Conservation (phyloP, 2,329 filamentous ascomycete species). For the Pyrenophora tritici-repentis region DNA sequence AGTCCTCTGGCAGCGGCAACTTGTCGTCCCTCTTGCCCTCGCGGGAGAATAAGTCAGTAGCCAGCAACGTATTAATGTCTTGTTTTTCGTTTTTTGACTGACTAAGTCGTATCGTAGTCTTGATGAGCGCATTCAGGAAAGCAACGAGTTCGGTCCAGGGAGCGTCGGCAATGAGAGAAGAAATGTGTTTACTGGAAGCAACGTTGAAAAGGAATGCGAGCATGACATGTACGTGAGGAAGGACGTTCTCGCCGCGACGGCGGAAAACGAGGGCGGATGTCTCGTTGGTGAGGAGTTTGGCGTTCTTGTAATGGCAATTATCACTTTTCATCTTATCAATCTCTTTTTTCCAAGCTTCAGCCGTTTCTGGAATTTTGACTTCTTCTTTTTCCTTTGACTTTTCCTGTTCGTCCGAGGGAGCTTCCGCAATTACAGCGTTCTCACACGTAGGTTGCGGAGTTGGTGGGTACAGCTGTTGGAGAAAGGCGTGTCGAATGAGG, state of each 20-base stretch:
- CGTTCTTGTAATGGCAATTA: not conserved
- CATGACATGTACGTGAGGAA: slow-evolving; percentile 67
- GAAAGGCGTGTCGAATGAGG: slow-evolving; percentile 40
- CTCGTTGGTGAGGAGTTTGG: slow-evolving; percentile 32
- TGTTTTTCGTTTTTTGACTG: slow-evolving; percentile 16
- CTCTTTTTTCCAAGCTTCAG: not conserved
- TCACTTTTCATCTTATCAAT: not conserved
- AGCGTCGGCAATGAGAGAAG: slow-evolving; percentile 42
- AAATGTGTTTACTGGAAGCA: slow-evolving; percentile 45
- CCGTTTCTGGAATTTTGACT: not conserved
- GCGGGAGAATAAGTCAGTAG: slow-evolving; percentile 54
- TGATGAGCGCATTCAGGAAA: slow-evolving; percentile 60
- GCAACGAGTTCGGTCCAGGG: slow-evolving; percentile 60
- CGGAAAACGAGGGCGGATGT: slow-evolving; percentile 57
- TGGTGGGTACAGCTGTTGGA: not conserved
- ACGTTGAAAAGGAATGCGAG: slow-evolving; percentile 62
- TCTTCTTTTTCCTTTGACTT: not conserved
- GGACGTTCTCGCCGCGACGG: slow-evolving; percentile 62
- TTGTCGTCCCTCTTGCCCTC: slow-evolving; percentile 44
- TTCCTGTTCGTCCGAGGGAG: not conserved
- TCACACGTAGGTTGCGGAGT: not conserved
- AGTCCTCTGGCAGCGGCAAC: slow-evolving; percentile 71
- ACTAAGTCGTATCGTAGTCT: slow-evolving; percentile 36
- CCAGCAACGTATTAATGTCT: slow-evolving; percentile 39
- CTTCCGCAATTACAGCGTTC: not conserved